Percentiles rank a stretch among this genome's conserved stretches.
Evolutionary conservation across 805 yeast genomes (phyloP).

Genomic region (Suhomyces sp.): DNA sequence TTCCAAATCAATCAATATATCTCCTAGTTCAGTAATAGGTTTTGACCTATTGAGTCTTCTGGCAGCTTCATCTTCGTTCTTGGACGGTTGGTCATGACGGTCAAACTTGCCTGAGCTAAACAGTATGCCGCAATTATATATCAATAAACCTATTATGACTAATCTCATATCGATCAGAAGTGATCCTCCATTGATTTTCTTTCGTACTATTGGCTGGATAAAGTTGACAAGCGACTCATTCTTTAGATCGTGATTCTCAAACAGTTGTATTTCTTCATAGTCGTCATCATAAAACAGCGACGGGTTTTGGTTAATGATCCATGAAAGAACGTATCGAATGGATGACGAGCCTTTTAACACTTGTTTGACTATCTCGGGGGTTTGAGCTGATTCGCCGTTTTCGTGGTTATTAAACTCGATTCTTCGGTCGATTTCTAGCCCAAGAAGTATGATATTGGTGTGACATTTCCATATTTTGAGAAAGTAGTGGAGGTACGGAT

Average conservation of each 20-base stretch:
- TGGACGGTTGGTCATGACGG: slow-evolving; percentile 1
- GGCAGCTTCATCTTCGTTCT: slow-evolving; percentile 6
- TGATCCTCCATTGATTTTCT: slow-evolving; percentile 54
- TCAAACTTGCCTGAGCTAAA: slow-evolving; percentile 10
- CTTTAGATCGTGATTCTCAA: slow-evolving; percentile 48
- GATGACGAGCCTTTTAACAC: slow-evolving; percentile 61
- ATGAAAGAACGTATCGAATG: slow-evolving; percentile 57
- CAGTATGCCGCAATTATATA: slow-evolving; percentile 23
- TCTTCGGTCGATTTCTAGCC: slow-evolving; percentile 50
- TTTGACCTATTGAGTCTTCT: slow-evolving; percentile 19
- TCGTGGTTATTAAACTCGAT: slow-evolving; percentile 30
- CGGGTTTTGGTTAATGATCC: slow-evolving; percentile 51
- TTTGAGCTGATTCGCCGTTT: slow-evolving; percentile 19
- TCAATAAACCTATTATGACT: slow-evolving; percentile 51
- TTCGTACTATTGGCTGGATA: slow-evolving; percentile 66
- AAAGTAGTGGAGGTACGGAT: slow-evolving; percentile 61
- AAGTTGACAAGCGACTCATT: slow-evolving; percentile 59
- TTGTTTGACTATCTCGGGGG: slow-evolving; percentile 33
- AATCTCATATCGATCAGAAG: slow-evolving; percentile 56
- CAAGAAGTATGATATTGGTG: slow-evolving; percentile 56
- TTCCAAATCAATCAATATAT: slow-evolving; percentile 53
- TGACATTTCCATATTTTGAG: slow-evolving; percentile 65
- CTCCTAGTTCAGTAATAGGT: slow-evolving; percentile 44
- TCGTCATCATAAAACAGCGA: slow-evolving; percentile 15
- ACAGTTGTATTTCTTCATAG: slow-evolving; percentile 5